Evolutionary conservation across 495 filamentous ascomycete genomes (phyloP).

Genomic region (Parathielavia appendiculata): DNA sequence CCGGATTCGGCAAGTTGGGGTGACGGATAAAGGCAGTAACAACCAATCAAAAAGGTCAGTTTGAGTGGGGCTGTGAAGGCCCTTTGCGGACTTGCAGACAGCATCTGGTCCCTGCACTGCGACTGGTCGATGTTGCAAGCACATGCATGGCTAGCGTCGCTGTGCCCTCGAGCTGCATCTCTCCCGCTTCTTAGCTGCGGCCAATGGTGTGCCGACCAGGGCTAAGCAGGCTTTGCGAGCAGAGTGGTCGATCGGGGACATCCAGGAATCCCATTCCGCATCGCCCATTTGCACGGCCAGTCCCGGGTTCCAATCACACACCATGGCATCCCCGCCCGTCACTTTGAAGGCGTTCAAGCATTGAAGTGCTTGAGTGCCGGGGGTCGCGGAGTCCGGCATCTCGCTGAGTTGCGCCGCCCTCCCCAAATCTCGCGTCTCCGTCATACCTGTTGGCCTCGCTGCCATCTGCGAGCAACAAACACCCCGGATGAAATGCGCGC

Average conservation of each 20-base stretch:
- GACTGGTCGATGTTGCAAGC: constrained; percentile 17
- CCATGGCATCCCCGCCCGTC: not conserved
- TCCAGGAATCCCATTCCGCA: not conserved
- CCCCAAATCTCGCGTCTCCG: constrained; percentile 1
- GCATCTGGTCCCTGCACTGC: not conserved
- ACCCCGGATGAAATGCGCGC: constrained; percentile 11
- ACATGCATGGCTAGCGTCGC: constrained; percentile 17
- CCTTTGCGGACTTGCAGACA: constrained; percentile 18
- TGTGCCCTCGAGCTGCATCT: constrained; percentile 6
- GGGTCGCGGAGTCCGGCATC: not conserved
- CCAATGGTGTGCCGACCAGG: not conserved
- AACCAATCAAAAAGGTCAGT: constrained; percentile 10
- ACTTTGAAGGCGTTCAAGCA: not conserved
- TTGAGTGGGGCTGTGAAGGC: constrained; percentile 7
- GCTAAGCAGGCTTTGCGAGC: constrained; percentile 2
- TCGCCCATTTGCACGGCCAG: constrained; percentile 4
- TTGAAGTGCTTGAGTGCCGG: not conserved
- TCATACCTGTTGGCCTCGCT: constrained; percentile 12
- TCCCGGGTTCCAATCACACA: constrained; percentile 17
- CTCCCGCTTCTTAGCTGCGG: constrained; percentile 8
- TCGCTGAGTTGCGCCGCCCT: not conserved
- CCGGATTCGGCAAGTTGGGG: constrained; percentile 13
- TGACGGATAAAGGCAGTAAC: constrained; percentile 2
- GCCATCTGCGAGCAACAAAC: not conserved
- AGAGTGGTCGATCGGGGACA: not conserved